A percentile compares a stretch with the other conserved stretches of the same genome.
Evolutionary conservation across 78 protist genomes (phyloP).

Genomic region (Fonticula alba): DNA sequence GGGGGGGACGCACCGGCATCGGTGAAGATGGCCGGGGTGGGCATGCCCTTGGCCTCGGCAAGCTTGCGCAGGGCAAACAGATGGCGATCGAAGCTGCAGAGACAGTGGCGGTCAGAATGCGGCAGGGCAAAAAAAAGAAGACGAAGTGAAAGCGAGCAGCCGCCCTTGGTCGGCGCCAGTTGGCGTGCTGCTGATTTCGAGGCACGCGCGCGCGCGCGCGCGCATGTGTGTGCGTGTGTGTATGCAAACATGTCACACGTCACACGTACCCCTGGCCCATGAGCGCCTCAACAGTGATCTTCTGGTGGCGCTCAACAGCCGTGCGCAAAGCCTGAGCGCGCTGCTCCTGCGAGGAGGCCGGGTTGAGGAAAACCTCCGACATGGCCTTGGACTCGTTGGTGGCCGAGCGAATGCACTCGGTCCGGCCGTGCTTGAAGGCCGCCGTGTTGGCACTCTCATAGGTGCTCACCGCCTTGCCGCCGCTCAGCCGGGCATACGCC

Average conservation of each 20-base stretch:
- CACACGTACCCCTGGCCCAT: background rate
- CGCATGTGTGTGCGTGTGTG: too few relatives aligned
- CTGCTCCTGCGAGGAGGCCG: background rate
- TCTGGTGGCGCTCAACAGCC: background rate
- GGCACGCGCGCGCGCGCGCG: too few relatives aligned
- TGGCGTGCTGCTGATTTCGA: too few relatives aligned
- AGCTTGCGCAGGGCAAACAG: background rate
- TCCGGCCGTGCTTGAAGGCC: slow-evolving; percentile 22
- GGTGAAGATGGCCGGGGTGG: background rate
- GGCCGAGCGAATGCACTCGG: slow-evolving; percentile 22
- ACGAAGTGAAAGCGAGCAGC: too few relatives aligned
- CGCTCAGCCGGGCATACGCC: slow-evolving; percentile 13
- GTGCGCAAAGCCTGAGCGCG: background rate
- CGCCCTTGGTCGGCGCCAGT: too few relatives aligned
- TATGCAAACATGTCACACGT: too few relatives aligned
- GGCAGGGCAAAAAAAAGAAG: too few relatives aligned
- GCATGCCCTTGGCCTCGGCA: too few relatives aligned
- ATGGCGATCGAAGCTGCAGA: background rate
- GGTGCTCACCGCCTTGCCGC: background rate
- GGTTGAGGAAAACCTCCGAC: background rate
- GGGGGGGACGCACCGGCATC: background rate
- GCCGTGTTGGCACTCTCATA: slow-evolving; percentile 23
- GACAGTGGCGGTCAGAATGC: too few relatives aligned
- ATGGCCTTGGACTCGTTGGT: background rate
- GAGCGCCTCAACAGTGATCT: background rate